Evolutionary conservation across 768 basidiomycete species (phyloP), one percentile per base, ranked within the genome.

Genomic region (Russula dissimulans): DNA sequence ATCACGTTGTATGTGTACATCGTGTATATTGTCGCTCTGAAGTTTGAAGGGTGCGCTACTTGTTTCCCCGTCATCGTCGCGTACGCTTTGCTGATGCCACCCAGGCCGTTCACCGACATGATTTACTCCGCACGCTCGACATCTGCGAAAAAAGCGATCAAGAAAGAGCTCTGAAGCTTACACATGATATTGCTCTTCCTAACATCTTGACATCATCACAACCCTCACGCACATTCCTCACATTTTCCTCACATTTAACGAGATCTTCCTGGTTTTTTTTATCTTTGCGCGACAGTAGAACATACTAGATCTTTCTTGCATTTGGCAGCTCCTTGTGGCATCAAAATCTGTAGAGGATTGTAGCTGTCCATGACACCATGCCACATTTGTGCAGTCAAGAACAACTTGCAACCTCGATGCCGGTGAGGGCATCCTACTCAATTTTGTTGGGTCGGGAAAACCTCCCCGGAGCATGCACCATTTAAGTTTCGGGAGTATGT

Each of bases 1-100:
- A 78, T 99, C 69, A 83, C 91, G 3, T 62, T 80, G 46, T 89
- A 90, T 70, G 91, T 97, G 29, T 90, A 89, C 72, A 71, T 91
- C 56, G 84, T 88, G 45, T 98, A 98, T 71, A 57, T 81, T 53
- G 78, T 95, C 59, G 95, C 95, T 3, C 78, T 97, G 51, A 79
- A 78, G 31, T 97, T 81, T 70, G 97, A 99, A 76, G 93, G 93
- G 91, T 95, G 69, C 47, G 89, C 66, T 57, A 0, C 48, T 56
- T 39, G 12, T 26, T 22, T 11, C 11, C 12, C 11, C 12, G 8
- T 39, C 11, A 14, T 56, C 1, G 26, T 59, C 44, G 5, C 44
- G 86, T 84, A 26, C 22, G 32, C n/a, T 49, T 32, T 34, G 29
- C 55, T 57, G 34, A 50, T 38, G 15, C 11, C 11, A 3, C 42